Conservation (phyloP, 805 yeast genomes). For the Saccharomyces kudriavzevii region DNA sequence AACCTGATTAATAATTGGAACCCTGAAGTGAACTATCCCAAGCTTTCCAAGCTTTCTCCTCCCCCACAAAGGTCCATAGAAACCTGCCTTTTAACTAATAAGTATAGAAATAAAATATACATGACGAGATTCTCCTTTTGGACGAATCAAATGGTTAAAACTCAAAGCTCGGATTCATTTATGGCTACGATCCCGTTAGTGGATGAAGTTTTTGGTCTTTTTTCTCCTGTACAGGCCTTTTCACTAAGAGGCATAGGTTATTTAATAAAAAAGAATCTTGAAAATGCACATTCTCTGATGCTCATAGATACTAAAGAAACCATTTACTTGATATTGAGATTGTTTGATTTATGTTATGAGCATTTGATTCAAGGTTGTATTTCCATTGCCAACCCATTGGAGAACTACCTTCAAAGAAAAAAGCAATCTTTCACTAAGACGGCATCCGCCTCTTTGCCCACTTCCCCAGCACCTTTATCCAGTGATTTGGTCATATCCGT, state of each 20-base stretch:
- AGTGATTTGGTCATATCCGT: slow-evolving; percentile 7
- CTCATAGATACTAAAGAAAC: slow-evolving; percentile 36
- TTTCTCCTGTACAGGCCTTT: slow-evolving; percentile 13
- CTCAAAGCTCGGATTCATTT: slow-evolving; percentile 1
- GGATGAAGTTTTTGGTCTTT: slow-evolving; percentile 15
- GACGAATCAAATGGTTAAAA: slow-evolving; percentile 6
- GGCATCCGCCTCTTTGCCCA: not conserved
- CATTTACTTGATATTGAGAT: slow-evolving; percentile 16
- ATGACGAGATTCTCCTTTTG: slow-evolving; percentile 20
- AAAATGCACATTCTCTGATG: not conserved
- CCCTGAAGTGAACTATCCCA: slow-evolving; percentile 14
- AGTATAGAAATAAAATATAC: slow-evolving; percentile 17
- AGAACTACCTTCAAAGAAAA: slow-evolving; percentile 9
- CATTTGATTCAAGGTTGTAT: slow-evolving; percentile 11
- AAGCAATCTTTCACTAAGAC: slow-evolving; percentile 15
- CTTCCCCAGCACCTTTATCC: not conserved
- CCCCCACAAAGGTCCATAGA: slow-evolving; percentile 18
- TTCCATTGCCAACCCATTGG: slow-evolving; percentile 12
- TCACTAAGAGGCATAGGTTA: slow-evolving; percentile 18
- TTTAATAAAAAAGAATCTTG: slow-evolving; percentile 10
- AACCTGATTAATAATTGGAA: slow-evolving; percentile 13
- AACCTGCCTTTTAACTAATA: slow-evolving; percentile 23
- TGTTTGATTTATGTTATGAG: slow-evolving; percentile 13
- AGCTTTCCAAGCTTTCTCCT: slow-evolving; percentile 1
- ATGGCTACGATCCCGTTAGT: slow-evolving; percentile 13